A percentile compares a stretch with the other conserved stretches of the same genome.
Evolutionary conservation across 1,284 basidiomycete species (phyloP).

Genomic region (Anthracocystis walkeri): DNA sequence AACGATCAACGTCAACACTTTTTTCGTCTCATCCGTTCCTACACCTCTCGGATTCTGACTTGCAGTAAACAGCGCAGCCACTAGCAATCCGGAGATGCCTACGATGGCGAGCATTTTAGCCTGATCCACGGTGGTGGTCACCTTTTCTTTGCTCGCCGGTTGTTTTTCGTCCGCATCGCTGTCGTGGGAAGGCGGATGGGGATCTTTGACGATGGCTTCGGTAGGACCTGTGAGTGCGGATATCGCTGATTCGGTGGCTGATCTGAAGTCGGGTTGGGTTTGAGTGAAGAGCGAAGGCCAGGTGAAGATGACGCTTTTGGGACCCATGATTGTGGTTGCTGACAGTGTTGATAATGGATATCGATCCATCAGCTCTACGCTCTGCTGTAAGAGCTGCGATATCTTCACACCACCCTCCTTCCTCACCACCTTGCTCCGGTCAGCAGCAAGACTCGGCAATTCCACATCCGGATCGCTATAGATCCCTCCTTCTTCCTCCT

Average conservation of each 20-base stretch:
- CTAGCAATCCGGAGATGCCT: conserved; percentile 36
- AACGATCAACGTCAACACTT: conserved; percentile 31
- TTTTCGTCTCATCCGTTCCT: conserved; percentile 19
- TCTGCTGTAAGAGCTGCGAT: conserved; percentile 22
- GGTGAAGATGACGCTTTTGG: conserved; percentile 52
- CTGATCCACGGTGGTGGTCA: conserved; percentile 1
- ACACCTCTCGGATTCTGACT: neutral
- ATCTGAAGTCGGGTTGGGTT: conserved; percentile 5
- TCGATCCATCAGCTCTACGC: conserved; percentile 20
- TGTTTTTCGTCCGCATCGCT: conserved; percentile 3
- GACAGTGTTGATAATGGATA: conserved; percentile 23
- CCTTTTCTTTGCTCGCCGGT: neutral
- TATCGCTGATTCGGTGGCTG: conserved; percentile 3
- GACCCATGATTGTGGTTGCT: conserved; percentile 45
- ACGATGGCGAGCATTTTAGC: conserved; percentile 38
- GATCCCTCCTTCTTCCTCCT: conserved; percentile 5
- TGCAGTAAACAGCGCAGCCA: conserved; percentile 35
- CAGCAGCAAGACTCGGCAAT: conserved; percentile 35
- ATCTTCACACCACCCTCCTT: conserved; percentile 3
- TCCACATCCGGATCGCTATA: conserved; percentile 52
- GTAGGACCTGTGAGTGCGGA: conserved; percentile 20
- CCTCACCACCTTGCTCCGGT: neutral
- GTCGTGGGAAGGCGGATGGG: conserved; percentile 24
- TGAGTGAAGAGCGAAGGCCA: conserved; percentile 29
- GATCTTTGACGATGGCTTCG: conserved; percentile 31